Evolutionary conservation across 2,329 filamentous ascomycete species (phyloP).

Genomic region (Arthroderma sp.): DNA sequence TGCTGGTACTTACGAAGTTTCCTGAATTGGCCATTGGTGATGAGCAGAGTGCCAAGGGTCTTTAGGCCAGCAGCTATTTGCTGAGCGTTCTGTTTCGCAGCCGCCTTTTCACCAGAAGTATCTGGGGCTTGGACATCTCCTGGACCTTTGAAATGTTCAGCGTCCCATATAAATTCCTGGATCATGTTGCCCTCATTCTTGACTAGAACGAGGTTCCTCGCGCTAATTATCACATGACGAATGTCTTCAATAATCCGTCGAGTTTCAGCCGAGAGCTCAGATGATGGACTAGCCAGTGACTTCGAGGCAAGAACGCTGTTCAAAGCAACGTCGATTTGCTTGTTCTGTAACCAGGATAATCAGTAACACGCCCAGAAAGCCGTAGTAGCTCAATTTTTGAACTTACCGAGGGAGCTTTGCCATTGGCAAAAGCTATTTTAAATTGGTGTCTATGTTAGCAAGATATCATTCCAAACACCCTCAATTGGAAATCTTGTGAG

Average conservation of each 20-base stretch:
- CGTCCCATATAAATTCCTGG: conserved; percentile 96
- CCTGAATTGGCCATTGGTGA: conserved; percentile 93
- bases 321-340: conserved; percentile 87
- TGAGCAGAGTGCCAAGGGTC: conserved; percentile 74
- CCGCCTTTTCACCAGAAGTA: conserved; percentile 60
- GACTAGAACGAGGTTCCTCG: conserved; percentile 71
- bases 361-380: neutral
- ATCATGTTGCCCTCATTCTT: conserved; percentile 93
- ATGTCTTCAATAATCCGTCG: conserved; percentile 65
- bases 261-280: conserved; percentile 71
- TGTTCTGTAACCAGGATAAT: conserved; percentile 48
- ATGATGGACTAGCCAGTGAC: conserved; percentile 56
- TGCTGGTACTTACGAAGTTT: conserved; percentile 57
- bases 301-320: conserved; percentile 73
- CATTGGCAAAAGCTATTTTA: conserved; percentile 62
- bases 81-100: conserved; percentile 69
- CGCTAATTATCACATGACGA: conserved; percentile 66
- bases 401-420: conserved; percentile 80
- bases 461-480: neutral
- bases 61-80: conserved; percentile 73
- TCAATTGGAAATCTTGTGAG: neutral
- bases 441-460: neutral
- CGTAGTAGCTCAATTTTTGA: neutral
- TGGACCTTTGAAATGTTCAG: conserved; percentile 55
- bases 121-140: conserved; percentile 50